Evolutionary conservation across 2,329 filamentous ascomycete species (phyloP).

Genomic region (Chaetomiaceae sp.): DNA sequence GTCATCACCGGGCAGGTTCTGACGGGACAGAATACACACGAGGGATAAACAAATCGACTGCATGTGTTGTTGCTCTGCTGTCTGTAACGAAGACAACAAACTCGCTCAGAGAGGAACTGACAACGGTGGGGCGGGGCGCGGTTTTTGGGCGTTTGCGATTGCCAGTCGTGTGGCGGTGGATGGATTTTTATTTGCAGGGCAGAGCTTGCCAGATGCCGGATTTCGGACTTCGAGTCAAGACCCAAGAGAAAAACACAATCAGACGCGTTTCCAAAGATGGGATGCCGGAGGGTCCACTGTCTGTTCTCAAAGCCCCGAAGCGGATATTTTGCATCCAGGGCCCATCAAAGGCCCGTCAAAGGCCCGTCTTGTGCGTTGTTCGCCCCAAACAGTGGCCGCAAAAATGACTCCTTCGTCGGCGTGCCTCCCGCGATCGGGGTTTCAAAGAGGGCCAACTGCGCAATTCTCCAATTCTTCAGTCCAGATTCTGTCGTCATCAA

Average conservation of each 20-base stretch:
- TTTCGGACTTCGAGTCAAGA: constrained; percentile 4
- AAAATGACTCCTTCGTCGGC: constrained; percentile 12
- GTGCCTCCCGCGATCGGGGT: constrained; percentile 3
- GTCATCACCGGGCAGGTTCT: neutral
- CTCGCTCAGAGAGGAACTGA: no score
- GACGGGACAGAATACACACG: neutral
- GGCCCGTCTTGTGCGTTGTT: neutral
- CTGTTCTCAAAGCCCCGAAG: neutral
- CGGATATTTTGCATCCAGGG: no score
- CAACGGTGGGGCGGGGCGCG: no score
- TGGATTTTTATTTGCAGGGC: no score
- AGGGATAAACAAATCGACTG: no score
- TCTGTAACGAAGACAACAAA: no score
- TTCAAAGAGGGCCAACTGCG: neutral
- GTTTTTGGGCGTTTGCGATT: no score
- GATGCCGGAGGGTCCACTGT: neutral
- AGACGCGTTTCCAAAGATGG: neutral
- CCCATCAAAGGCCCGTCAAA: no score
- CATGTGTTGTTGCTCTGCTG: no score
- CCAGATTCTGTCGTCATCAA: constrained; percentile 18
- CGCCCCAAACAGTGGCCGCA: neutral
- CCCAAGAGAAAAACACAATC: neutral
- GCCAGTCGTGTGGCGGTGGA: no score
- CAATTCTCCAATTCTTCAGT: neutral
- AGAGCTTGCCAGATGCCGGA: neutral